phyloP scores from a whole-genome alignment of 805 yeast genomes.

The Ascoidea asiatica region DNA sequence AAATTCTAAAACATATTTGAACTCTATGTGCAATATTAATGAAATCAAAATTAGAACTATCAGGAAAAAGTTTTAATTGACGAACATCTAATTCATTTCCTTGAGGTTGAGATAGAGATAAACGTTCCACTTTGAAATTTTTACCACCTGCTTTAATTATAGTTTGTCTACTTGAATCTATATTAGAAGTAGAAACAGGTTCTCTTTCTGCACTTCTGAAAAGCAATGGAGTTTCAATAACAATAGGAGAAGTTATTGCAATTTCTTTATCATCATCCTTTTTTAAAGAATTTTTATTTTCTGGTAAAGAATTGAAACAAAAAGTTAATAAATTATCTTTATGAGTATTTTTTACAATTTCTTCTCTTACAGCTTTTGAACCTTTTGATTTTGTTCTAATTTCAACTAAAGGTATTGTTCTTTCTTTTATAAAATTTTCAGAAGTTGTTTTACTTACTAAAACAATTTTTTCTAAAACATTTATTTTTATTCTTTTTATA shows the following conservation, averaged over 20 bases:
- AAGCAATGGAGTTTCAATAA: slow-evolving; percentile 6
- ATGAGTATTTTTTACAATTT: slow-evolving; percentile 24
- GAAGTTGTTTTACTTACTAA: slow-evolving; percentile 33
- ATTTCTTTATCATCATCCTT: slow-evolving; percentile 2
- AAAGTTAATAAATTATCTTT: slow-evolving; percentile 1
- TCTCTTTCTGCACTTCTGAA: slow-evolving; percentile 5
- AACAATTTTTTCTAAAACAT: slow-evolving; percentile 52
- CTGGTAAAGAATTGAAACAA: slow-evolving; percentile 3
- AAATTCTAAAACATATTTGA: slow-evolving; percentile 57
- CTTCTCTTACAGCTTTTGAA: slow-evolving; percentile 39
- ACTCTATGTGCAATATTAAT: slow-evolving; percentile 52
- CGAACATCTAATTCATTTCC: slow-evolving; percentile 3
- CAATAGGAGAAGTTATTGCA: slow-evolving; percentile 2
- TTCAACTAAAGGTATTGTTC: slow-evolving; percentile 47
- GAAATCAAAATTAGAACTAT: slow-evolving; percentile 44
- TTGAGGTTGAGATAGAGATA: too few species aligned
- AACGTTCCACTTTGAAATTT: slow-evolving; percentile 1
- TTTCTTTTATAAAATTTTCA: slow-evolving; percentile 23
- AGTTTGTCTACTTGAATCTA: not conserved
- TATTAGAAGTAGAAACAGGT: not conserved
- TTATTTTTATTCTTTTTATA: slow-evolving; percentile 50
- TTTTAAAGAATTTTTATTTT: not conserved
- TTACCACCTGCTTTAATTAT: slow-evolving; percentile 5
- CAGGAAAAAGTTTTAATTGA: slow-evolving; percentile 35
- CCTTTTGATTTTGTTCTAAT: slow-evolving; percentile 39